Conservation (phyloP, 1,284 basidiomycete species). For the Moniliella sp. region DNA sequence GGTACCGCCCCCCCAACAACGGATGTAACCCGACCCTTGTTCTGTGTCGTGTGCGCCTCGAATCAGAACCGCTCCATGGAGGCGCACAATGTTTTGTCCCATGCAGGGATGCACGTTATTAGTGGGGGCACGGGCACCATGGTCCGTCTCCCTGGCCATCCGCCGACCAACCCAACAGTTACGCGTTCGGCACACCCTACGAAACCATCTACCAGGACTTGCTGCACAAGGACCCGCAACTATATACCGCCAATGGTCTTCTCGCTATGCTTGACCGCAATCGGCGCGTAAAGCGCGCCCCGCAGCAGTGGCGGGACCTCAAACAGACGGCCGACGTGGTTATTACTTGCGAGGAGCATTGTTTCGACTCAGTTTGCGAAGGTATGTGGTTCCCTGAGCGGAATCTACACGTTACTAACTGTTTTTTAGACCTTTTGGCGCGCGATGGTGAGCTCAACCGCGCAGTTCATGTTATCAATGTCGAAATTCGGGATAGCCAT, state of each 20-base stretch:
- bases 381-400: constrained; percentile 42
- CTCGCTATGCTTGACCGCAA: constrained; percentile 93
- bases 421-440: constrained; percentile 53
- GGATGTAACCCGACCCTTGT: constrained; percentile 39
- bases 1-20: constrained; percentile 36
- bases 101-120: constrained; percentile 71
- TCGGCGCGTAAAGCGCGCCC: constrained; percentile 68
- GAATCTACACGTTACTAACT: neutral
- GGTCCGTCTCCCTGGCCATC: constrained; percentile 78
- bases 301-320: constrained; percentile 88
- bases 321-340: constrained; percentile 73
- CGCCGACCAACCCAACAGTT: constrained; percentile 92
- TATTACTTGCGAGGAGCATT: constrained; percentile 95
- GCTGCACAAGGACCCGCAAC: constrained; percentile 55
- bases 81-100: constrained; percentile 68
- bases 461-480: constrained; percentile 84
- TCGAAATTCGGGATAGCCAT: constrained; percentile 97
- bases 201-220: constrained; percentile 85
- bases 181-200: constrained; percentile 92
- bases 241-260: constrained; percentile 85
- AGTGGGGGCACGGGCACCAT: constrained; percentile 91
- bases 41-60: constrained; percentile 93
- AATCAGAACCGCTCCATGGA: constrained; percentile 99
- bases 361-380: constrained; percentile 94
- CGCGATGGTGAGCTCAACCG: constrained; percentile 78